Conservation (phyloP, 345 rosid genomes). For the Cochlearia excelsa region DNA sequence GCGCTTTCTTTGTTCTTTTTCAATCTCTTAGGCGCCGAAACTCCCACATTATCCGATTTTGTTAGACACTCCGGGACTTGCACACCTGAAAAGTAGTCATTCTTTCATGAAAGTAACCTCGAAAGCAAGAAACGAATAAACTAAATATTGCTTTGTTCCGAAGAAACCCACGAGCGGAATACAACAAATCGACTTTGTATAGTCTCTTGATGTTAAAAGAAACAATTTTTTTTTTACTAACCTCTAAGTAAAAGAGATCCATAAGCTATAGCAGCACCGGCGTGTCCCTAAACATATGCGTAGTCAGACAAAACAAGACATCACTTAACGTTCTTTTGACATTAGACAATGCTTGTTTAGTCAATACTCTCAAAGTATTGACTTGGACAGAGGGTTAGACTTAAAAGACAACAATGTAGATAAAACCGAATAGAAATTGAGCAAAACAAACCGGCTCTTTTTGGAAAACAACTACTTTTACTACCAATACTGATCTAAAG, state of each 20-base stretch:
- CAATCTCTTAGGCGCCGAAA: slow-evolving; percentile 41
- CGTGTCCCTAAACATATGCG: slow-evolving; percentile 59
- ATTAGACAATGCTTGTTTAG: not conserved
- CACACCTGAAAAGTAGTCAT: slow-evolving; percentile 45
- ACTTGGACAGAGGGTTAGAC: not conserved
- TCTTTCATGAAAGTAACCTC: not conserved
- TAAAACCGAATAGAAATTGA: not conserved
- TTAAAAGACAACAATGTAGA: not conserved
- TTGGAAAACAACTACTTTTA: not conserved
- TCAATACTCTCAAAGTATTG: not conserved
- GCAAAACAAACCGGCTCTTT: not conserved
- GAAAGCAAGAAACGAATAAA: slow-evolving; percentile 9
- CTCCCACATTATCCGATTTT: slow-evolving; percentile 40
- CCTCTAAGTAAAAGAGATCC: slow-evolving; percentile 94
- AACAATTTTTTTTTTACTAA: slow-evolving; percentile 28
- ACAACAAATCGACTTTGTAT: not conserved
- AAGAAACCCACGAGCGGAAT: not conserved
- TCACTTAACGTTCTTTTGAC: not conserved
- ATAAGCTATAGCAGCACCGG: slow-evolving; percentile 86
- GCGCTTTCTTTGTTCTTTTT: slow-evolving; percentile 34
- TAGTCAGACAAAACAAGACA: slow-evolving; percentile 11
- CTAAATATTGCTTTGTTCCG: not conserved
- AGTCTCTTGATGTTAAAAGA: slow-evolving; percentile 11
- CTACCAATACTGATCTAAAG: not conserved
- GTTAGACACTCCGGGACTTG: slow-evolving; percentile 65